Base-by-base conservation (phyloP, 1,139 yeast genomes). In the Diutina ranongensis region DNA sequence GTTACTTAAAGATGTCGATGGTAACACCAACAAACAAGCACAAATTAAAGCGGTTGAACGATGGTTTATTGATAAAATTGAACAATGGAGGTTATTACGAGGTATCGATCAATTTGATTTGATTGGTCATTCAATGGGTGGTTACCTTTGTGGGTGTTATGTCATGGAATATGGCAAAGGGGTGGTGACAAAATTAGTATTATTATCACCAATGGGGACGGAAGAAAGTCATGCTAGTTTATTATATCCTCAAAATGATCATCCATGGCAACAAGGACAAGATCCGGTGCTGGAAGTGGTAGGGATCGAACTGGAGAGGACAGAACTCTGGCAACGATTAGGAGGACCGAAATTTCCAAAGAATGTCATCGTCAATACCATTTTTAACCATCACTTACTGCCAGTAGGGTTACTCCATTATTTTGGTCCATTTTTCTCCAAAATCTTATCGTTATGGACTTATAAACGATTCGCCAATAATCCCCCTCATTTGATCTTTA, bases 131-230 rank as follows among this genome's bases (percentile, higher is more conserved):
- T 68, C 74, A 2, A 68, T 70, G 74, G 75, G 75, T 4, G 74
- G 69, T 1, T 70, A 70, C 49, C 54, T 70, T 27, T 56, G 65
- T 10, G 57, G 70, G 46, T 66, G 72, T 50, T 70, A 69, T 49
- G 53, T 68, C 25, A 58, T 69, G 68, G 69, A 69, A 51, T 67
- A 67, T 50, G 54, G 47, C 1, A 40, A 49, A 3, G 49, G 49
- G 1, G 47, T 60, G 18, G 72, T 68, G 1, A 53, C 56, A 16
- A 59, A 63, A 31, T 59, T 68, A 32, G 57, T 67, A 16, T 51
- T 62, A 16, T 69, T 68, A 3, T 68, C 73, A 53, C 74, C 75
- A 4, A 65, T 70, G 72, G 75, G 75, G 3, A 68, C 75, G 0
- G 75, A 70, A 49, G 61, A 72, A 7, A 67, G 64, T 48, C 55